Evolutionary conservation across 768 basidiomycete genomes (phyloP).

Genomic region (Chiua virens): DNA sequence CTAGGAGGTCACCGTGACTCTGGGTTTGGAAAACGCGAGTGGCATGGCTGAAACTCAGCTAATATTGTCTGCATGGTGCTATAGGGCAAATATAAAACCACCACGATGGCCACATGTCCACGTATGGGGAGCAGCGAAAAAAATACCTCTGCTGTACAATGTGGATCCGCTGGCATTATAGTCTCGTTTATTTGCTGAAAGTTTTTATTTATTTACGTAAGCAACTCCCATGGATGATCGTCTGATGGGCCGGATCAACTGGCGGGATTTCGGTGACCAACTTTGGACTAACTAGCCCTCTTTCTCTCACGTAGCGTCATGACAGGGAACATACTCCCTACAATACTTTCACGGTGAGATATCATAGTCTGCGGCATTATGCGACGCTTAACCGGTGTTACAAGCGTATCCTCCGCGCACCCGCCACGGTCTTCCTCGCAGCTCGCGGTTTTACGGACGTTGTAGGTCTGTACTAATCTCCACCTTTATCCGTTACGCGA

Average conservation of each 20-base stretch:
- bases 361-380: background rate
- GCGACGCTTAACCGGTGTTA: background rate
- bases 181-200: too few species aligned
- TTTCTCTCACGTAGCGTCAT: conserved; percentile 4
- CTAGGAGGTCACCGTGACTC: background rate
- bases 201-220: conserved; percentile 11
- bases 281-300: too few species aligned
- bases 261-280: too few species aligned
- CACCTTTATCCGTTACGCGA: background rate
- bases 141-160: background rate
- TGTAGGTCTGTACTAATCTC: background rate
- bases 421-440: background rate
- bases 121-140: too few species aligned
- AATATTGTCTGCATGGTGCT: too few species aligned
- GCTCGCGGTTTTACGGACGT: background rate
- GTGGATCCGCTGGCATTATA: background rate
- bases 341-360: background rate
- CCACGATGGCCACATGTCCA: background rate
- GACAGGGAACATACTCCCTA: background rate
- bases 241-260: too few species aligned
- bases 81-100: too few species aligned
- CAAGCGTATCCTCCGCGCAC: too few species aligned
- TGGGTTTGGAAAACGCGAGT: too few species aligned
- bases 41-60: too few species aligned
- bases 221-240: background rate